Evolutionary conservation across 2,329 filamentous ascomycete genomes (phyloP).

Genomic region (Hymenoscyphus fraxineus): DNA sequence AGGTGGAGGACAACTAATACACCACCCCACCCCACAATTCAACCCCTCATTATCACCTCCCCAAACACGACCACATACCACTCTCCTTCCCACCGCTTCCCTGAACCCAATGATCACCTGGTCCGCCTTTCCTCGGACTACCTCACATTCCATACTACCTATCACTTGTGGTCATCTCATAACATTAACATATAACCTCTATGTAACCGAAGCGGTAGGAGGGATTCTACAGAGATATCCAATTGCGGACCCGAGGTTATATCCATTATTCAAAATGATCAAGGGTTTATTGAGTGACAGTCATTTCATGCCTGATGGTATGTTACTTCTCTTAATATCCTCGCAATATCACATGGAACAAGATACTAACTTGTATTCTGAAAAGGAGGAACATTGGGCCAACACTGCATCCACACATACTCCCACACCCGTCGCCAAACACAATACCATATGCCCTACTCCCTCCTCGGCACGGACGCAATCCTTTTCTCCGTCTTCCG

Average conservation of each 20-base stretch:
- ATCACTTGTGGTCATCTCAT: conserved; percentile 50
- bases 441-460: conserved; percentile 31
- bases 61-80: conserved; percentile 10
- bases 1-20: conserved; percentile 25
- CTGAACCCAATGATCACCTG: conserved; percentile 36
- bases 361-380: neutral
- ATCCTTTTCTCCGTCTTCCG: conserved; percentile 39
- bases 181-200: conserved; percentile 59
- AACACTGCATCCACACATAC: conserved; percentile 46
- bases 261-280: conserved; percentile 38
- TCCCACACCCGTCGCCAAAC: conserved; percentile 36
- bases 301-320: conserved; percentile 39
- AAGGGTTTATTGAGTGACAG: conserved; percentile 32
- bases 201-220: conserved; percentile 37
- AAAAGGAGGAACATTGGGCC: conserved; percentile 42
- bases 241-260: conserved; percentile 33
- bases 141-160: conserved; percentile 49
- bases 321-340: conserved; percentile 8
- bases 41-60: conserved; percentile 11
- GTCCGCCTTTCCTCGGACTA: conserved; percentile 53
- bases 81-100: conserved; percentile 6
- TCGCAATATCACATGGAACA: neutral
- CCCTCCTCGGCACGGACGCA: conserved; percentile 46
- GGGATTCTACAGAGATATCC: conserved; percentile 15
- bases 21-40: conserved; percentile 12